Evolutionary conservation across 1,139 yeast genomes (phyloP), one percentile per base, ranked within the genome.

Genomic region (Taiozyma onychis): DNA sequence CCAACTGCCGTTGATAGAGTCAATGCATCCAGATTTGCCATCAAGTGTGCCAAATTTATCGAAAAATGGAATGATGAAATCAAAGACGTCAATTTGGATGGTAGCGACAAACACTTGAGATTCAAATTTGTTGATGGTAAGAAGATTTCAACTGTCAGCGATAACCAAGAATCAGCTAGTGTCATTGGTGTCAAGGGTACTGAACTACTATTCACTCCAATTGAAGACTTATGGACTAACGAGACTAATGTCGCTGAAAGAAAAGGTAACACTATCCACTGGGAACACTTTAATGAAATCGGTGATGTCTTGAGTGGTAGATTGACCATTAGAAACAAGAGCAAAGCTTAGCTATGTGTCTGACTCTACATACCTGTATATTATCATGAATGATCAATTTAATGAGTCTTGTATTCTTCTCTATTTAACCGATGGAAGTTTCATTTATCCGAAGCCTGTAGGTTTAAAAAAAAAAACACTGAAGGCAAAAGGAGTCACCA

Each of bases 1-100:
- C 99, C 99, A 41, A 87, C 97, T 4, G 89, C 98, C 8, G 88
- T 90, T 69, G 99, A 93, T 69, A 83, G 98, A 70, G 87, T 91
- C 22, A 80, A 93, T 56, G 97, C 96, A 16, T 86, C 95, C 14
- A 80, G 98, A 66, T 85, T 85, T 67, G 96, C 97, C 5, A 84
- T 91, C 57, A 85, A 82, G 68, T 89, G 97, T 50, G 84, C 90
- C 48, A 87, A 88, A 65, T 93, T 88, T 70, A 79, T 93, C 57
- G 98, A 93, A 66, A 75, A 78, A 21, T 67, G 74, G 68, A 66
- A 68, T 52, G 57, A 61, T 1, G 54, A 56, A 27, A 50, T 61
- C 32, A 57, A 57, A 39, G 51, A 48, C 18, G 55, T 57, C 45
- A 67, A 63, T 48, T 60, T 68, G 54, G 63, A 61, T 44, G 66